Evolutionary conservation across 768 basidiomycete genomes (phyloP).

Genomic region (Boletus speciosus): DNA sequence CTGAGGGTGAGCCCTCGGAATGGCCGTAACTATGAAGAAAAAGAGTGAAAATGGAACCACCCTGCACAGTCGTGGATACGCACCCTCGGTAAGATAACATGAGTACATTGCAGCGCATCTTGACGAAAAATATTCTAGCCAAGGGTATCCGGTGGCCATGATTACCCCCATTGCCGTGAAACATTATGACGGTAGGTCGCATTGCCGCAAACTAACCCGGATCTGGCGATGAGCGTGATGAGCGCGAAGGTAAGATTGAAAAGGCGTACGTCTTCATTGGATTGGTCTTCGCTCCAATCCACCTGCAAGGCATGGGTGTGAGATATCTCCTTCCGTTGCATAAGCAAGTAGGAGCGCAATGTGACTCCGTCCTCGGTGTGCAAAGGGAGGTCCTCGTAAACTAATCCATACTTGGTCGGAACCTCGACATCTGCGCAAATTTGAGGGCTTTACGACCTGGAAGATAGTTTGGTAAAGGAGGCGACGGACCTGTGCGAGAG

Average conservation of each 20-base stretch:
- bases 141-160: constrained; percentile 88
- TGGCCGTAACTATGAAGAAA: constrained; percentile 65
- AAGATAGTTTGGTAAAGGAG: neutral
- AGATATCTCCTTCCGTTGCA: constrained; percentile 52
- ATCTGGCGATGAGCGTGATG: neutral
- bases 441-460: neutral
- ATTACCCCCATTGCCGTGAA: constrained; percentile 89
- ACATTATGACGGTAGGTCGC: constrained; percentile 88
- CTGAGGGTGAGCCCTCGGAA: constrained; percentile 84
- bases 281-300: constrained; percentile 36
- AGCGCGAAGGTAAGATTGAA: neutral
- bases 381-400: constrained; percentile 73
- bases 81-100: constrained; percentile 94
- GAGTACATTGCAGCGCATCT: constrained; percentile 88
- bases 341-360: constrained; percentile 74
- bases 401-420: constrained; percentile 67
- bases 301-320: constrained; percentile 32
- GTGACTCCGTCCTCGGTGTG: constrained; percentile 68
- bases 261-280: constrained; percentile 56
- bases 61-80: constrained; percentile 18
- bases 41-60: neutral
- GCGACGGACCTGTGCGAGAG: constrained; percentile 64
- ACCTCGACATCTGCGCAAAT: constrained; percentile 56
- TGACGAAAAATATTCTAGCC: constrained; percentile 74
- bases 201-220: constrained; percentile 37